These are phyloP conservation scores for Sporothrix euskadiensis DNA, from an alignment of 2,329 filamentous ascomycete genomes.

Conservation along the genomic window DNA sequence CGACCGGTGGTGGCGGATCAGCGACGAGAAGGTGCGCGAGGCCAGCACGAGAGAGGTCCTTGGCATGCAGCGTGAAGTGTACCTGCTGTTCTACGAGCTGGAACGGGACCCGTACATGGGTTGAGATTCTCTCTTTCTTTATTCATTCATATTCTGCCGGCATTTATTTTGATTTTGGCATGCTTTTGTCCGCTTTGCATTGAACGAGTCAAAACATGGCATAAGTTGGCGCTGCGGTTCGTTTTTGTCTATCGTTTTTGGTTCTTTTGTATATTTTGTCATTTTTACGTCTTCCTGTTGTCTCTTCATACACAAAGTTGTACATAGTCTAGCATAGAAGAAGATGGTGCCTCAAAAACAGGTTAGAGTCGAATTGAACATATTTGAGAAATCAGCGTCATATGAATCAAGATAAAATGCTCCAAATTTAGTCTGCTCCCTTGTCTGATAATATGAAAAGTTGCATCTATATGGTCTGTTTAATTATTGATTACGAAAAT, in stretches of 20 bases:
- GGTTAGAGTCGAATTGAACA: not conserved
- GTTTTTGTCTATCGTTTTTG: not conserved
- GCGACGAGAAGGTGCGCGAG: slow-evolving; percentile 94
- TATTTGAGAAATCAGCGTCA: not conserved
- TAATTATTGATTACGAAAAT: too few relatives aligned
- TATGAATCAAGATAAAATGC: not conserved
- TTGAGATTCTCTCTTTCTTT: not conserved
- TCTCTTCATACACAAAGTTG: not conserved
- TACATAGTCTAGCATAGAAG: slow-evolving; percentile 5
- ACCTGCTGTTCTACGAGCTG: slow-evolving; percentile 93
- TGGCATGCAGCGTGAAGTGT: slow-evolving; percentile 93
- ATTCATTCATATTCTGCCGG: not conserved
- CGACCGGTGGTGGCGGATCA: slow-evolving; percentile 96
- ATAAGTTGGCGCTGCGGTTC: slow-evolving; percentile 19
- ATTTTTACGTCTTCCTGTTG: not conserved
- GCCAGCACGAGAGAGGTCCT: slow-evolving; percentile 89
- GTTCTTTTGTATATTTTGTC: not conserved
- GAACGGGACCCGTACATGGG: slow-evolving; percentile 46
- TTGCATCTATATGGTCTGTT: not conserved
- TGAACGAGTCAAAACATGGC: slow-evolving; percentile 8
- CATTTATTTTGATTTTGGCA: not conserved
- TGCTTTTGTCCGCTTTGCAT: slow-evolving; percentile 19
- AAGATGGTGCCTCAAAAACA: not conserved
- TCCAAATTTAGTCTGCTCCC: too few relatives aligned
- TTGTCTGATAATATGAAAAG: not conserved